These are phyloP conservation scores for Eucalyptus microcorys DNA, from an alignment of 345 rosid species.

Conservation along the genomic window DNA sequence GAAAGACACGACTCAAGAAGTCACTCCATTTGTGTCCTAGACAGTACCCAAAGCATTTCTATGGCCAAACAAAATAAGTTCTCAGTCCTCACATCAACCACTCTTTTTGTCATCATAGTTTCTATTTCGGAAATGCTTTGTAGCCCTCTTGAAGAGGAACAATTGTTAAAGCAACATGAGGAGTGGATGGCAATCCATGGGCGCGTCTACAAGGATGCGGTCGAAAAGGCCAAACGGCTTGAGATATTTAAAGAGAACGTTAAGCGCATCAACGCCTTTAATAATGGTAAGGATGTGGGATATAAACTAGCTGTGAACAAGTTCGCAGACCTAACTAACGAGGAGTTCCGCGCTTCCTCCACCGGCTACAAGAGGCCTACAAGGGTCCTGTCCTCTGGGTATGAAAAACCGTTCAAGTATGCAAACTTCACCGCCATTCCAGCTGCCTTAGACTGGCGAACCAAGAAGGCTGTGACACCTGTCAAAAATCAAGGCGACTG, in stretches of 20 bases:
- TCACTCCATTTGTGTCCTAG: neutral
- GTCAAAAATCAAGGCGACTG: slow-evolving; percentile 35
- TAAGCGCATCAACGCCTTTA: slow-evolving; percentile 1
- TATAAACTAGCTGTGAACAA: slow-evolving; percentile 16
- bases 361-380: neutral
- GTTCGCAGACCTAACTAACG: slow-evolving; percentile 17
- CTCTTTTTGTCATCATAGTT: neutral
- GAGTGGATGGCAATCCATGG: slow-evolving; percentile 13
- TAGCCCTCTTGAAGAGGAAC: slow-evolving; percentile 4
- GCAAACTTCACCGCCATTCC: slow-evolving; percentile 9
- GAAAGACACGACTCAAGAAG: slow-evolving; percentile 7
- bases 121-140: neutral
- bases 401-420: neutral
- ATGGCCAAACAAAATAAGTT: neutral
- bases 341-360: slow-evolving; percentile 12
- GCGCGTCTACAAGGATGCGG: neutral
- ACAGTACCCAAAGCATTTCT: neutral
- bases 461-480: slow-evolving; percentile 18
- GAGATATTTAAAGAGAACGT: slow-evolving; percentile 6
- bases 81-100: neutral
- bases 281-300: neutral
- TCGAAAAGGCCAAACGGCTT: slow-evolving; percentile 1
- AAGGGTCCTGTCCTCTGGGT: neutral
- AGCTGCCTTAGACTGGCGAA: slow-evolving; percentile 23
- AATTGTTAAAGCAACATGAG: slow-evolving; percentile 16